Evolutionary conservation across 2,329 filamentous ascomycete genomes (phyloP), one percentile per base, ranked within the genome.

Genomic region (Cladosporium sp.): DNA sequence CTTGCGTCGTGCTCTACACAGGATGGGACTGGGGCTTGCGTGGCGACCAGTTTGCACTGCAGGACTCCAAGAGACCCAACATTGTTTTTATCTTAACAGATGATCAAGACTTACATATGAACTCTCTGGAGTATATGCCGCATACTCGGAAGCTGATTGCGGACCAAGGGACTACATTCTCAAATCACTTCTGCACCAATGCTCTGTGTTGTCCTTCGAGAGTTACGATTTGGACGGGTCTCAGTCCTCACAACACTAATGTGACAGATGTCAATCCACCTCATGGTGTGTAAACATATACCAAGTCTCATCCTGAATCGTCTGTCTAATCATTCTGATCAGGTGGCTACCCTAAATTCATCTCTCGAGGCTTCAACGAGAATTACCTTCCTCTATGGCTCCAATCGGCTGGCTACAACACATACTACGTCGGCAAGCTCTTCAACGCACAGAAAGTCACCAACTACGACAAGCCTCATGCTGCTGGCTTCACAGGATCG

Each of bases 361-460:
- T 91, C 18, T 79, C 80, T 4, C 82, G 89, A 63, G 89, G 89
- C 0, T 82, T 87, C 68, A 90, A 92, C 67, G 83, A 88, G 1
- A 84, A 88, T 49, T 91, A 89, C 67, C 81, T 92, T 0, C 90
- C 90, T 0, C 74, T 92, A 0, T 92, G 90, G 89, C 77, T 92
- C 15, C 87, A 91, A 69, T 75, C 84, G 4, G 86, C 85, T 0
- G 89, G 88, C 0, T 92, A 92, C 73, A 85, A 86, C 69, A 91
- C 89, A 0, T 91, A 90, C 72, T 92, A 92, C 71, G 86, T 86
- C 0, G 90, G 88, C 21, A 92, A 92, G 73, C 80, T 91, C 7
- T 89, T 90, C 78, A 92, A 92, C 70, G 81, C 83, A 0, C 88
- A 91, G 59, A 85, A 80, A 0, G 80, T 85, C 2, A 72, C 81